A percentile compares a stretch with the other conserved stretches of the same genome.
These are phyloP conservation scores for Pisolithus sp. DNA, from an alignment of 768 basidiomycete species.

Conservation along the genomic window DNA sequence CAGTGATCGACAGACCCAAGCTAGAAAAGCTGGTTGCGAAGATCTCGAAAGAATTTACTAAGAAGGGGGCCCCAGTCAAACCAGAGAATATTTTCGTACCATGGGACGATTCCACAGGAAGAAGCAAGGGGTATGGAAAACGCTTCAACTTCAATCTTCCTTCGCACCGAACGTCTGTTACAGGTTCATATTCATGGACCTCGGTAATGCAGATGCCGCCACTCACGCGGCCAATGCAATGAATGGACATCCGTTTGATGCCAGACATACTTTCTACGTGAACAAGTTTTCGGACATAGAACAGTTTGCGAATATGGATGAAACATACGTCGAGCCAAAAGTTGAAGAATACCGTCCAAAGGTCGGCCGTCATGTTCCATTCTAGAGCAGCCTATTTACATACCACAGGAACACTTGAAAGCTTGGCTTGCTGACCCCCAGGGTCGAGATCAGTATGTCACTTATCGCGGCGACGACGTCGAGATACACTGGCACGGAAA, in stretches of 20 bases:
- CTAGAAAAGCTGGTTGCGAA: constrained; percentile 75
- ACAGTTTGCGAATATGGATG: constrained; percentile 67
- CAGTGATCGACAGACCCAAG: constrained; percentile 82
- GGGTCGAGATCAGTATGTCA: constrained; percentile 94
- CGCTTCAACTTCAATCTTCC: constrained; percentile 1
- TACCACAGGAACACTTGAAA: constrained; percentile 79
- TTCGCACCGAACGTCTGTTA: background rate
- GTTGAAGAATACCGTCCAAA: constrained; percentile 67
- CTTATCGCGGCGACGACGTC: constrained; percentile 88
- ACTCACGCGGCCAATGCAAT: constrained; percentile 57
- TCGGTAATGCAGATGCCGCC: constrained; percentile 65
- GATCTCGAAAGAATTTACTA: constrained; percentile 77
- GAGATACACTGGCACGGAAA: constrained; percentile 91
- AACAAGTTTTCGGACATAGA: constrained; percentile 91
- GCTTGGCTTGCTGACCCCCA: constrained; percentile 91
- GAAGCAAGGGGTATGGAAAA: constrained; percentile 81
- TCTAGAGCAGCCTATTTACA: background rate
- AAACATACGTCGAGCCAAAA: constrained; percentile 71
- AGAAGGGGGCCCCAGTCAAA: constrained; percentile 72
- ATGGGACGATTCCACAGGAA: constrained; percentile 75
- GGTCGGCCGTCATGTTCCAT: constrained; percentile 34
- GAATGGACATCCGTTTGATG: constrained; percentile 79
- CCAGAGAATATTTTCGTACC: constrained; percentile 79
- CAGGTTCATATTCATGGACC: constrained; percentile 82
- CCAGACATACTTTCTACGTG: constrained; percentile 76